phyloP scores from a whole-genome alignment of 1,284 basidiomycete species.

The Xanthoconium separans region DNA sequence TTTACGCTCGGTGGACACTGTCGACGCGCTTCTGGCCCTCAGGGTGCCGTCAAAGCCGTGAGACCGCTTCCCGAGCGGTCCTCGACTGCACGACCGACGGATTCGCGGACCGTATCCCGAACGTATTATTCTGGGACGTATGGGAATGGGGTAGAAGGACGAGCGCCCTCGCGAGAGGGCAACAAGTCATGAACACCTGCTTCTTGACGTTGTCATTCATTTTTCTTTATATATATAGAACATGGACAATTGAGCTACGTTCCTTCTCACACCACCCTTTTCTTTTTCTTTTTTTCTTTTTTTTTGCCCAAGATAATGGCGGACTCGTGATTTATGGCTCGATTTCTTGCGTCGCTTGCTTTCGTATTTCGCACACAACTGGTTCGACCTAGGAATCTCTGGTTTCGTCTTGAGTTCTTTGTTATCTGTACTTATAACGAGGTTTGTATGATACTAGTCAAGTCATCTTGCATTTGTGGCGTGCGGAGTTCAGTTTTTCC shows the following conservation, averaged over 20 bases:
- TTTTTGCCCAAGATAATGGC: slow-evolving; percentile 3
- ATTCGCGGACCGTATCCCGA: slow-evolving; percentile 19
- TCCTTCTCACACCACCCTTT: not conserved
- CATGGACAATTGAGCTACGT: slow-evolving; percentile 19
- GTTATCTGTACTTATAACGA: slow-evolving; percentile 32
- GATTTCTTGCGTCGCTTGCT: slow-evolving; percentile 26
- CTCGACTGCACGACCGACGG: slow-evolving; percentile 15
- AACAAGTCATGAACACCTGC: slow-evolving; percentile 29
- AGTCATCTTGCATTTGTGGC: slow-evolving; percentile 9
- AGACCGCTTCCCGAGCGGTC: slow-evolving; percentile 25
- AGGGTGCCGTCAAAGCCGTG: slow-evolving; percentile 17
- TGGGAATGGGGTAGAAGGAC: slow-evolving; percentile 19
- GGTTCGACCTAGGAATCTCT: slow-evolving; percentile 11
- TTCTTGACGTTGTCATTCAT: slow-evolving; percentile 1
- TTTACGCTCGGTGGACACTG: slow-evolving; percentile 22
- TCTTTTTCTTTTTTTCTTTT: not conserved
- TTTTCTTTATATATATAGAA: slow-evolving; percentile 5
- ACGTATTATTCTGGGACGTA: slow-evolving; percentile 25
- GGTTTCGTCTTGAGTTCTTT: slow-evolving; percentile 17
- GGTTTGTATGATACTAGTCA: slow-evolving; percentile 20
- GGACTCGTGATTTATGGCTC: slow-evolving; percentile 34
- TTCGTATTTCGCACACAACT: slow-evolving; percentile 16
- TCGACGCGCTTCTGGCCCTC: slow-evolving; percentile 16
- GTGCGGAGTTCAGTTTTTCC: not conserved
- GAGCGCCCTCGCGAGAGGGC: slow-evolving; percentile 14